These are phyloP conservation scores for Gaillardinia entomophila DNA, from an alignment of 805 yeast genomes.

Conservation along the genomic window DNA sequence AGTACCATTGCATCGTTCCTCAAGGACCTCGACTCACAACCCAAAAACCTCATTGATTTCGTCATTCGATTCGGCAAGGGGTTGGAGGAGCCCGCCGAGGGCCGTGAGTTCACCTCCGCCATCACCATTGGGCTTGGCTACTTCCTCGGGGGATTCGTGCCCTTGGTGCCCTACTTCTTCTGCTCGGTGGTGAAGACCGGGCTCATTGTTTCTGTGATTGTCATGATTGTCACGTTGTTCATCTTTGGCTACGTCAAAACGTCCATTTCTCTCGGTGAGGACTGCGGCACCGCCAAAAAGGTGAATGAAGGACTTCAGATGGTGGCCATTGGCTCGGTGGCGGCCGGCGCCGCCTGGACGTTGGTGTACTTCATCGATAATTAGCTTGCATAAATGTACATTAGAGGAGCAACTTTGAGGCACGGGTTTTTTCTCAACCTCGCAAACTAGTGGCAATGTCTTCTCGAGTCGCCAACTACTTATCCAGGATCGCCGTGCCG, in stretches of 20 bases:
- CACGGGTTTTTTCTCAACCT: too few species aligned
- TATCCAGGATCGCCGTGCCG: conserved; percentile 57
- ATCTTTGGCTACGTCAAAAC: conserved; percentile 85
- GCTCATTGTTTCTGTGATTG: conserved; percentile 62
- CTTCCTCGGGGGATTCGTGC: conserved; percentile 89
- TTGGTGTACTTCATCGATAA: conserved; percentile 80
- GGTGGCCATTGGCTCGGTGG: conserved; percentile 93
- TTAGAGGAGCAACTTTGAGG: too few species aligned
- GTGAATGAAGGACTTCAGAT: conserved; percentile 80
- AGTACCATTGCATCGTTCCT: conserved; percentile 70
- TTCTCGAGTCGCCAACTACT: conserved; percentile 28
- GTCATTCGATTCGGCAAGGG: conserved; percentile 86
- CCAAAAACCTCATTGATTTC: conserved; percentile 77
- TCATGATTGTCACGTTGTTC: conserved; percentile 83
- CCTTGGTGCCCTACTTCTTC: conserved; percentile 88
- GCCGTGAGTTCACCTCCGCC: conserved; percentile 83
- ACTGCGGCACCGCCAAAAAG: conserved; percentile 54
- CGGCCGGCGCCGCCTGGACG: conserved; percentile 96
- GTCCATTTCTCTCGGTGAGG: conserved; percentile 75
- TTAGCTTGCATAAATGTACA: not conserved
- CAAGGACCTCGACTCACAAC: conserved; percentile 71
- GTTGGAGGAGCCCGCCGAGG: conserved; percentile 92
- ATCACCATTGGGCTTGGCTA: conserved; percentile 85
- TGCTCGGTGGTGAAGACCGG: conserved; percentile 71
- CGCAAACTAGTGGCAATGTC: conserved; percentile 18